phyloP scores from a whole-genome alignment of 192 early-diverging fungal species.

The Phlyctochytrium bullatum region DNA sequence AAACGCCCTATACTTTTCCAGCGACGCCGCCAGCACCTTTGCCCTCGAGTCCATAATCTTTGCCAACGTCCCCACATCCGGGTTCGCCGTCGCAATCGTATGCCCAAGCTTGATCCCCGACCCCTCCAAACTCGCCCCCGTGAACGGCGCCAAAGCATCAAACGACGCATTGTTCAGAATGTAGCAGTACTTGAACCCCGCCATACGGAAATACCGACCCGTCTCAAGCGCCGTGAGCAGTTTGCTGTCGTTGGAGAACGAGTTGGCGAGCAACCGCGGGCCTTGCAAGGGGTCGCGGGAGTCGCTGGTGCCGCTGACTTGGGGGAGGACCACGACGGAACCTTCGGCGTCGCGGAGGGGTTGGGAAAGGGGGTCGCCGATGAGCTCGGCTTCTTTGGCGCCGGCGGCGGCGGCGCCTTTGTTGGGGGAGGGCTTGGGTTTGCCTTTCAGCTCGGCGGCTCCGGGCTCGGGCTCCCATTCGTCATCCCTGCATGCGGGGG shows the following conservation, averaged over 20 bases:
- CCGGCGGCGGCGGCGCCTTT: neutral
- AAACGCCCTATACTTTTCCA: constrained; percentile 13
- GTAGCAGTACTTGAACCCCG: constrained; percentile 38
- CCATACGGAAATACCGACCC: constrained; percentile 25
- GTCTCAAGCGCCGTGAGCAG: neutral
- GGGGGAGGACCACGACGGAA: too few relatives aligned
- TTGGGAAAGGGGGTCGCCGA: neutral
- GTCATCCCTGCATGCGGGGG: neutral
- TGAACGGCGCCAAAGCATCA: constrained; percentile 26
- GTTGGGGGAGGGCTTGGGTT: neutral
- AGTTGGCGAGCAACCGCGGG: neutral
- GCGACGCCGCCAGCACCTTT: neutral
- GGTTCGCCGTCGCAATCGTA: constrained; percentile 22
- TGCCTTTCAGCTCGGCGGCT: neutral
- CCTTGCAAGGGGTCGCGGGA: neutral
- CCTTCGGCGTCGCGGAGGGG: neutral
- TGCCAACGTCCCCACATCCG: constrained; percentile 20
- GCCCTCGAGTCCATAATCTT: constrained; percentile 37
- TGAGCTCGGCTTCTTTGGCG: neutral
- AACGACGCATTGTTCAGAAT: constrained; percentile 38
- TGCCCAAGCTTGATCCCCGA: neutral
- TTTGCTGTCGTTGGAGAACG: neutral
- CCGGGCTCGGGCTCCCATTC: neutral
- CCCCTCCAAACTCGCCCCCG: constrained; percentile 12
- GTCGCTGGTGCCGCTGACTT: neutral